Evolutionary conservation across 805 yeast species (phyloP).

Genomic region (Saccharomycopsis microspora): DNA sequence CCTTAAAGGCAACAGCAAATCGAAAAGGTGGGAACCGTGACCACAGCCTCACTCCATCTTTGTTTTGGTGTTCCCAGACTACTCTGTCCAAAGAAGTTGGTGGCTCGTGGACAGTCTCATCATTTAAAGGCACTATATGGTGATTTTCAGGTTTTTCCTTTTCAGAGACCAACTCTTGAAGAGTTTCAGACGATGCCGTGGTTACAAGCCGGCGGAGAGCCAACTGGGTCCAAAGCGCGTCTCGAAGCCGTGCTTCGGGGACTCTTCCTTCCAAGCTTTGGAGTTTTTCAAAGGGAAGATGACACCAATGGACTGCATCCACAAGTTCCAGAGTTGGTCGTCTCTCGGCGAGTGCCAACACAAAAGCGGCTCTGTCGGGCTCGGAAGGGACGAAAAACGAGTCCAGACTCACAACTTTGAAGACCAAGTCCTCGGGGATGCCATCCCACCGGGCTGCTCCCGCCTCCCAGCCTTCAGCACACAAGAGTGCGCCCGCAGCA

Average conservation of each 20-base stretch:
- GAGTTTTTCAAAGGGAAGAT: slow-evolving; percentile 36
- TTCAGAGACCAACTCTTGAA: slow-evolving; percentile 22
- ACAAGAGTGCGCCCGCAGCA: slow-evolving; percentile 33
- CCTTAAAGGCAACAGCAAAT: slow-evolving; percentile 40
- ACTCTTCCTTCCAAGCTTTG: slow-evolving; percentile 30
- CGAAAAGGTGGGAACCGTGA: slow-evolving; percentile 42
- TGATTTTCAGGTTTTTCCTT: slow-evolving; percentile 22
- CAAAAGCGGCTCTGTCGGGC: slow-evolving; percentile 42
- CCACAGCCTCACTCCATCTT: slow-evolving; percentile 17
- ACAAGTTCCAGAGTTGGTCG: neutral
- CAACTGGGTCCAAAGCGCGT: slow-evolving; percentile 40
- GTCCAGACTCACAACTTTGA: slow-evolving; percentile 35
- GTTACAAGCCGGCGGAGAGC: slow-evolving; percentile 29
- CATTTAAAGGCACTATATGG: slow-evolving; percentile 30
- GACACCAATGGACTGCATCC: slow-evolving; percentile 32
- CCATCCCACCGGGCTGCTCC: slow-evolving; percentile 36
- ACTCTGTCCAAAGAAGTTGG: slow-evolving; percentile 26
- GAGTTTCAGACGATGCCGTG: slow-evolving; percentile 20
- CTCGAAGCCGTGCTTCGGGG: slow-evolving; percentile 27
- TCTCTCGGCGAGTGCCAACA: slow-evolving; percentile 31
- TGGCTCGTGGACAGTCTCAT: slow-evolving; percentile 36
- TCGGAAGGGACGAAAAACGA: slow-evolving; percentile 43
- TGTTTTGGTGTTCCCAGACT: slow-evolving; percentile 20
- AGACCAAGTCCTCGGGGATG: slow-evolving; percentile 31
- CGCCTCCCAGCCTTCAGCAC: slow-evolving; percentile 38